phyloP scores from a whole-genome alignment of 148 eudicot genomes.

The Heliamphora exappendiculata region DNA sequence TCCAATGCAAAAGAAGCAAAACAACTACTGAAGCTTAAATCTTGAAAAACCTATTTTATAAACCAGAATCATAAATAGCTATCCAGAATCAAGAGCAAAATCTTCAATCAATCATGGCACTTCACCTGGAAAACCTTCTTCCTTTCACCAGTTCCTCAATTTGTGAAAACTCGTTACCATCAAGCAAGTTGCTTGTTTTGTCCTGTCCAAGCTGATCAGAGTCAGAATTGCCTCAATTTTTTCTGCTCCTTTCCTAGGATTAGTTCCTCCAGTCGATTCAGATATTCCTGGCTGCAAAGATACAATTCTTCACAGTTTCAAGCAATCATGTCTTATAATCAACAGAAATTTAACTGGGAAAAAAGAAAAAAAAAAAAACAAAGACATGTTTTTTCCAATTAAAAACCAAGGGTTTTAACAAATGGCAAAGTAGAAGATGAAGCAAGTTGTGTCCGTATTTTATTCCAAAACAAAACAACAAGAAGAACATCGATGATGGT shows the following conservation, averaged over 20 bases:
- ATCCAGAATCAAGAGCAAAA: constrained; percentile 3
- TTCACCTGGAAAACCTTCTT: constrained; percentile 68
- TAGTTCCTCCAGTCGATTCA: constrained; percentile 22
- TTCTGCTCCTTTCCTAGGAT: constrained; percentile 29
- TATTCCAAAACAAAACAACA: background rate
- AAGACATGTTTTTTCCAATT: background rate
- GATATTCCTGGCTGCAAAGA: constrained; percentile 36
- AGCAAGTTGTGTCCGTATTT: background rate
- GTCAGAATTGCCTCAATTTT: constrained; percentile 14
- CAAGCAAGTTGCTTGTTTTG: constrained; percentile 16
- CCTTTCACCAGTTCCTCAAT: constrained; percentile 72
- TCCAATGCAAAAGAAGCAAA: background rate
- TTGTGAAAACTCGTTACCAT: constrained; percentile 33
- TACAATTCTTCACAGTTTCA: background rate
- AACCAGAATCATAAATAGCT: background rate
- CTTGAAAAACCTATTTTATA: background rate
- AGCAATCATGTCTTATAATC: background rate
- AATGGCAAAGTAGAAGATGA: background rate
- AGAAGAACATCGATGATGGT: no score
- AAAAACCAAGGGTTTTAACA: background rate
- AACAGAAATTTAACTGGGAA: background rate
- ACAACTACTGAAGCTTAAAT: background rate
- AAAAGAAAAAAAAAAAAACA: background rate
- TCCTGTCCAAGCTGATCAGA: constrained; percentile 24
- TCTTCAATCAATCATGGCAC: background rate